Conservation (phyloP, 768 basidiomycete genomes). For the Hericium erinaceus region DNA sequence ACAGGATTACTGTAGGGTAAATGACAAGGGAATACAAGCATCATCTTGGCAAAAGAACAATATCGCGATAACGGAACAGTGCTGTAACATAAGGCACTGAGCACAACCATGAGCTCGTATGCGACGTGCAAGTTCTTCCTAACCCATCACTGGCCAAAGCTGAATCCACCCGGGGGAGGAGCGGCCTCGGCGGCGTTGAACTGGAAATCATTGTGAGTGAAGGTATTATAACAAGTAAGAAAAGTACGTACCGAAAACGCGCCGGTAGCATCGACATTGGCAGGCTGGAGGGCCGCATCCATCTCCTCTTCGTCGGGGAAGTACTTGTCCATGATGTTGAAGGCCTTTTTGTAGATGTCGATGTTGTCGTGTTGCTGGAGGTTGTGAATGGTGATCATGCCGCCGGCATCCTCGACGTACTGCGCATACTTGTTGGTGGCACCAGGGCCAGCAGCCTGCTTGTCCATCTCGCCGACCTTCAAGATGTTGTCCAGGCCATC, state of each 20-base stretch:
- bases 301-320: slow-evolving; percentile 97
- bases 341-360: slow-evolving; percentile 99
- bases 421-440: slow-evolving; percentile 88
- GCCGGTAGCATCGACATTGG: slow-evolving; percentile 64
- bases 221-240: background rate
- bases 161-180: slow-evolving; percentile 94
- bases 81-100: slow-evolving; percentile 4
- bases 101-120: slow-evolving; percentile 2
- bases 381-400: slow-evolving; percentile 98
- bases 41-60: slow-evolving; percentile 4
- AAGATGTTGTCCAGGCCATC: slow-evolving; percentile 98
- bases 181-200: slow-evolving; percentile 82
- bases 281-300: slow-evolving; percentile 72
- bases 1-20: slow-evolving; percentile 9
- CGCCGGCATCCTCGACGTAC: slow-evolving; percentile 95
- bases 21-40: slow-evolving; percentile 2
- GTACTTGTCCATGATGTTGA: slow-evolving; percentile 97
- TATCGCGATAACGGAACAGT: slow-evolving; percentile 6
- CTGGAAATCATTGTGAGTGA: slow-evolving; percentile 25
- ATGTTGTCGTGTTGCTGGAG: slow-evolving; percentile 99
- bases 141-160: slow-evolving; percentile 63
- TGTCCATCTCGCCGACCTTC: slow-evolving; percentile 96
- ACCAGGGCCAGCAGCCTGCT: slow-evolving; percentile 68
- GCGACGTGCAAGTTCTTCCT: background rate
- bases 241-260: slow-evolving; percentile 55